Conservation (phyloP, 805 yeast species). For the Peterozyma toletana region DNA sequence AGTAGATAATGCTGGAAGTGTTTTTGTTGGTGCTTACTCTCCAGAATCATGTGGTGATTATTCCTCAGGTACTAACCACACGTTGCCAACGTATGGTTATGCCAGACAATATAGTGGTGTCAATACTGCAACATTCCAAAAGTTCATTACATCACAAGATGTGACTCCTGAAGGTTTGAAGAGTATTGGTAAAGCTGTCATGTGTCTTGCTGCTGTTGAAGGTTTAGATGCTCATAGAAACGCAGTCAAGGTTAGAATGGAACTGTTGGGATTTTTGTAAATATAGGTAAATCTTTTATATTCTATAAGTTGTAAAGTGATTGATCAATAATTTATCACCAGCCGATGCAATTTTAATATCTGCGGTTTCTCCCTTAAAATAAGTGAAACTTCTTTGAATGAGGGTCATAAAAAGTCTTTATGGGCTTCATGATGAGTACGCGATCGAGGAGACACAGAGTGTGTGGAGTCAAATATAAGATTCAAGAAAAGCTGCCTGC, state of each 20-base stretch:
- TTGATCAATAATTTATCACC: no score
- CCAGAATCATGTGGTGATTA: conserved; percentile 99
- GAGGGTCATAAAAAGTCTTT: no score
- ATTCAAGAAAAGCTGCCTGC: no score
- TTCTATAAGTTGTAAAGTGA: no score
- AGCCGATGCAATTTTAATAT: no score
- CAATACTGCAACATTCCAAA: conserved; percentile 92
- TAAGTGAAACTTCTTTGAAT: no score
- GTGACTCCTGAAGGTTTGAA: conserved; percentile 79
- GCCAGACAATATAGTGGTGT: conserved; percentile 98
- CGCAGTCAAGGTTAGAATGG: conserved; percentile 93
- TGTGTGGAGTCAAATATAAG: no score
- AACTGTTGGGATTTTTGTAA: conserved; percentile 55
- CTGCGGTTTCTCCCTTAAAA: no score
- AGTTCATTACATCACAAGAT: conserved; percentile 90
- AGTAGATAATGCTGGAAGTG: conserved; percentile 92
- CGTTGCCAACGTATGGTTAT: conserved; percentile 96
- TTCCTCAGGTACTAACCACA: conserved; percentile 97
- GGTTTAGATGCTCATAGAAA: conserved; percentile 97
- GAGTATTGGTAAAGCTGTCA: conserved; percentile 92
- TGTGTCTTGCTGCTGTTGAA: conserved; percentile 92
- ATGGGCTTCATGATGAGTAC: no score
- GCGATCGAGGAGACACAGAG: no score
- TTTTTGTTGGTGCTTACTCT: conserved; percentile 91
- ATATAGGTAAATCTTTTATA: neutral